A percentile compares a stretch with the other conserved stretches of the same genome.
Conservation (phyloP, 2,329 filamentous ascomycete species). For the Verticillium zaregamsianum region DNA sequence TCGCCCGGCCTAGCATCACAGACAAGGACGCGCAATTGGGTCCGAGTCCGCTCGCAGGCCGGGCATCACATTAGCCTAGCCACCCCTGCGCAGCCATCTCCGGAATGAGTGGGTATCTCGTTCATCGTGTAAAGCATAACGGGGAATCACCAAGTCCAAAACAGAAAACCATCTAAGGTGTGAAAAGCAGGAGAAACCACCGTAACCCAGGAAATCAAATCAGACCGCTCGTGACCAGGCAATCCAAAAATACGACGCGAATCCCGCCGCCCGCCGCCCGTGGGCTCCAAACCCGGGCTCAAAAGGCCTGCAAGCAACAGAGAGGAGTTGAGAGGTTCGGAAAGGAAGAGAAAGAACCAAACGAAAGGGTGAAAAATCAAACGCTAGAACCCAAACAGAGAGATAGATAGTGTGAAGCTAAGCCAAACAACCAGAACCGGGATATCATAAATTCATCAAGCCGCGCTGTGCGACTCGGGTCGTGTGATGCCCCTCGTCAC, state of each 20-base stretch:
- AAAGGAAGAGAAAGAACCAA: neutral
- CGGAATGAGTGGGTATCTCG: constrained; percentile 3
- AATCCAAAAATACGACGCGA: neutral
- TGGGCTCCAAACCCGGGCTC: neutral
- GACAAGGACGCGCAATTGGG: neutral
- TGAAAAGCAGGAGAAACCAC: neutral
- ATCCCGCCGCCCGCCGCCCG: too few species aligned
- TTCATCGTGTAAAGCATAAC: constrained; percentile 1
- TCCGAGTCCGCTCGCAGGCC: neutral
- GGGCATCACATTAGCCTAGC: neutral
- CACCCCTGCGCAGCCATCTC: neutral
- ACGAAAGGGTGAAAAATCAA: neutral
- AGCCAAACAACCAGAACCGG: neutral
- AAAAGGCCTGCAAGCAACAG: neutral
- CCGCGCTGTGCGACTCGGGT: neutral
- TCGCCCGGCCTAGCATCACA: neutral
- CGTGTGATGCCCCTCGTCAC: neutral
- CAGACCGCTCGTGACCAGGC: neutral
- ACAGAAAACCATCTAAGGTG: neutral
- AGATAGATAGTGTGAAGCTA: neutral
- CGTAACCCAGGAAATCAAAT: neutral
- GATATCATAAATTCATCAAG: constrained; percentile 1
- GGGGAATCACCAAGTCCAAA: neutral
- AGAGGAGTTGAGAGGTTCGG: neutral
- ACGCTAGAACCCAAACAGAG: neutral